Evolutionary conservation across 192 early-diverging fungal genomes (phyloP).

Genomic region (Umbelopsis vinacea): DNA sequence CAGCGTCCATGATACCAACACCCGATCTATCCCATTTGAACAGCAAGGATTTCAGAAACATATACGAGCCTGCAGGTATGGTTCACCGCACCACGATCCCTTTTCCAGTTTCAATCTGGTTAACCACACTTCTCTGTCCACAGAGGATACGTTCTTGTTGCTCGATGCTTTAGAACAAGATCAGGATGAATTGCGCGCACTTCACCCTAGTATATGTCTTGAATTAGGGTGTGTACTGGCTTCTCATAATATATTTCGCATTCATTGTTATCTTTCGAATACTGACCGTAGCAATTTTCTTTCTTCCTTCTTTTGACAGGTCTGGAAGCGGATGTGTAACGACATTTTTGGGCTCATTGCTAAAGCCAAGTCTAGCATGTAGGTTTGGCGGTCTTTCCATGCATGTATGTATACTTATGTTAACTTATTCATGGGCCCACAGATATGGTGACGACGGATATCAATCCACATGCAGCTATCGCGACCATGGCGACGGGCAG

Average conservation of each 20-base stretch:
- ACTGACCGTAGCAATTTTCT: neutral
- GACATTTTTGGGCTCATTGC: constrained; percentile 66
- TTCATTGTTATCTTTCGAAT: neutral
- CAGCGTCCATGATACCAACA: constrained; percentile 66
- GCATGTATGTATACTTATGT: neutral
- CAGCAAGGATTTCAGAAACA: constrained; percentile 60
- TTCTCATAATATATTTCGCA: neutral
- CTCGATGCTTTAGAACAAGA: constrained; percentile 92
- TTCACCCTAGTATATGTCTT: constrained; percentile 70
- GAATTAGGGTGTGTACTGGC: constrained; percentile 76
- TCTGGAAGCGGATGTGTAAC: constrained; percentile 86
- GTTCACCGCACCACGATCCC: neutral
- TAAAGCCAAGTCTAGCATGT: constrained; percentile 16
- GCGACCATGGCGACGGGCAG: constrained; percentile 71
- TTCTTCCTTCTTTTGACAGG: constrained; percentile 35
- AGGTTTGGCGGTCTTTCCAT: neutral
- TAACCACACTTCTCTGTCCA: neutral
- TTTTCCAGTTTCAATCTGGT: neutral
- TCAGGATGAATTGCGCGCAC: constrained; percentile 48
- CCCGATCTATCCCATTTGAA: constrained; percentile 78
- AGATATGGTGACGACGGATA: constrained; percentile 77
- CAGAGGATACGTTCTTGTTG: constrained; percentile 94
- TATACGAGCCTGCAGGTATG: constrained; percentile 88
- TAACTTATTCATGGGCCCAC: neutral
- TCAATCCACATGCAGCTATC: constrained; percentile 73